These are phyloP conservation scores for Monosporascus sp. DNA, from an alignment of 2,329 filamentous ascomycete species.

Conservation along the genomic window DNA sequence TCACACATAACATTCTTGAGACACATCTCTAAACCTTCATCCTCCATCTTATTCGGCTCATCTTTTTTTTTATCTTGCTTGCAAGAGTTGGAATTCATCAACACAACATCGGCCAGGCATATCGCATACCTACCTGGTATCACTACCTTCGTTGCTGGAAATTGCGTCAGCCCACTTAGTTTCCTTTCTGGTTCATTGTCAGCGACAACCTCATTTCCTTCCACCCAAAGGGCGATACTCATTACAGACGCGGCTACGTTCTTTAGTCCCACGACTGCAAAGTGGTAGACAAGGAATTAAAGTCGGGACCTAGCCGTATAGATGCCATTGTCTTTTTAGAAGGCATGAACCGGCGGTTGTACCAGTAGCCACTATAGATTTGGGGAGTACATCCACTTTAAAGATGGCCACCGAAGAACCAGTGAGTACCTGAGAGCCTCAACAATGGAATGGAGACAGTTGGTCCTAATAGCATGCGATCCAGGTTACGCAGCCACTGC, in stretches of 20 bases:
- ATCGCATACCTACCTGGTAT: background rate
- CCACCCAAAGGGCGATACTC: background rate
- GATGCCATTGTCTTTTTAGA: background rate
- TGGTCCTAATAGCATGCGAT: conserved; percentile 4
- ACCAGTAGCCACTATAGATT: conserved; percentile 13
- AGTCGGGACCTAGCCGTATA: background rate
- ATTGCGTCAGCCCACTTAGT: background rate
- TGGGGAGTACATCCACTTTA: conserved; percentile 12
- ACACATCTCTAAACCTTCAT: background rate
- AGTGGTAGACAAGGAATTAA: background rate
- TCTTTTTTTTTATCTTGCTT: background rate
- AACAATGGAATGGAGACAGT: background rate
- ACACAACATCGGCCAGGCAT: background rate
- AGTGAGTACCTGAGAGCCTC: conserved; percentile 14
- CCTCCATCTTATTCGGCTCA: background rate
- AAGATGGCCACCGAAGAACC: conserved; percentile 26
- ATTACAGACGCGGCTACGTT: background rate
- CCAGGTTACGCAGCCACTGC: conserved; percentile 57
- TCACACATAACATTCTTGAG: background rate
- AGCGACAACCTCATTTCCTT: background rate
- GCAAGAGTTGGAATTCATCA: background rate
- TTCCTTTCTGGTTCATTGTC: background rate
- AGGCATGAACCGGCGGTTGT: conserved; percentile 19
- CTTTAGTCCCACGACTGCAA: background rate
- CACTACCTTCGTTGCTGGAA: background rate